phyloP scores from a whole-genome alignment of 139 green algal genomes.

The Eudorina sp. region DNA sequence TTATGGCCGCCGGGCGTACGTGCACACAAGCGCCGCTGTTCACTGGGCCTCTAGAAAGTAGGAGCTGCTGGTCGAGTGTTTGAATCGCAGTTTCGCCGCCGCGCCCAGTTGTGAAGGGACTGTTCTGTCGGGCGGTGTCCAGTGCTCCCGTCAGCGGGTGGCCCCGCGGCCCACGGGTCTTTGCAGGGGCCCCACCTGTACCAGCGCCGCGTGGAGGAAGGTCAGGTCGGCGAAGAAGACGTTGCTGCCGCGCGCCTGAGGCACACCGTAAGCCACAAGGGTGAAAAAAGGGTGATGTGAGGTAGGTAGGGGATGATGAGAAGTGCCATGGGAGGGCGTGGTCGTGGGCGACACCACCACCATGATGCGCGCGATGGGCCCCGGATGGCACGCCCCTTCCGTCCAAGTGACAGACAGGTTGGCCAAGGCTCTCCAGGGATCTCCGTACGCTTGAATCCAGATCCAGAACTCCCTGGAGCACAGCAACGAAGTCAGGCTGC shows the following conservation, averaged over 20 bases:
- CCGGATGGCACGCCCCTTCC: neutral
- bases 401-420: no score
- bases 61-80: neutral
- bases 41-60: neutral
- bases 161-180: no score
- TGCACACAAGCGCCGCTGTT: neutral
- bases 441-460: no score
- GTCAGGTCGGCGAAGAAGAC: conserved; percentile 38
- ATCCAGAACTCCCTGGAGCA: neutral
- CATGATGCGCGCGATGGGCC: neutral
- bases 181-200: neutral
- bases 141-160: no score
- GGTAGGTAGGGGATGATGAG: neutral
- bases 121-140: no score
- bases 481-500: no score
- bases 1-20: no score
- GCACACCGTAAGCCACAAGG: neutral
- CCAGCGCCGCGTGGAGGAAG: conserved; percentile 1
- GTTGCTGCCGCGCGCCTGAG: conserved; percentile 8
- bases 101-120: neutral
- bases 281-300: neutral
- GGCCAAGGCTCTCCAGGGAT: no score
- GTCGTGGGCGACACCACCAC: neutral
- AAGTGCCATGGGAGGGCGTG: neutral
- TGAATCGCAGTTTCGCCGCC: neutral